Conservation (phyloP, 1,284 basidiomycete genomes). For the Ustilago vetiveriae region DNA sequence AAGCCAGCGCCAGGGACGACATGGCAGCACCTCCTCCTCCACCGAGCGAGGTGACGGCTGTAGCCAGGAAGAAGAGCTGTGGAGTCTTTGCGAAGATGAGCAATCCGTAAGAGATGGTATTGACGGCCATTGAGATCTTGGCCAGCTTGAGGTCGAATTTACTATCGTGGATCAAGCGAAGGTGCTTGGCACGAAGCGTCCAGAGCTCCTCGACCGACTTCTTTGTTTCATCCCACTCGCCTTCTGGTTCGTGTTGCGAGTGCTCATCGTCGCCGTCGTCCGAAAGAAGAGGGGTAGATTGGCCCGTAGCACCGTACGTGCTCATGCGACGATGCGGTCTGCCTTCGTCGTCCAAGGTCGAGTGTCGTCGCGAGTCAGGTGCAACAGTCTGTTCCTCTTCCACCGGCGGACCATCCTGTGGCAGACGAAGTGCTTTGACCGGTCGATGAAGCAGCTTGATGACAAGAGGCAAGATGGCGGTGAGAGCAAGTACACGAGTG, state of each 20-base stretch:
- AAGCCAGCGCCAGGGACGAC: conserved; percentile 60
- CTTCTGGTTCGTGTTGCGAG: conserved; percentile 8
- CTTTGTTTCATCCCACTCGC: conserved; percentile 40
- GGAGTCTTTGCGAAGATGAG: conserved; percentile 40
- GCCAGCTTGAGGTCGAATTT: conserved; percentile 59
- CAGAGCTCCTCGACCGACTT: conserved; percentile 59
- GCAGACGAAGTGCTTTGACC: conserved; percentile 42
- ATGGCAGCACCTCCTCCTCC: conserved; percentile 61
- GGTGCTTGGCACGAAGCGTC: conserved; percentile 58
- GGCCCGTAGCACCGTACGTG: conserved; percentile 23
- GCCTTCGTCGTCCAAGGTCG: conserved; percentile 43
- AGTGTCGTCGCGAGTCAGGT: conserved; percentile 29
- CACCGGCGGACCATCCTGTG: conserved; percentile 38
- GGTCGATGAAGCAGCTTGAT: conserved; percentile 59
- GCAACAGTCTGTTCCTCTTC: conserved; percentile 29
- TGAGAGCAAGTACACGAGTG: conserved; percentile 57
- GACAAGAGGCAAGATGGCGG: conserved; percentile 56
- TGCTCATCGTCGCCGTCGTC: conserved; percentile 4
- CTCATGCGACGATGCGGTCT: conserved; percentile 19
- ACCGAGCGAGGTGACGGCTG: conserved; percentile 50
- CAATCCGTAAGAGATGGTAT: conserved; percentile 30
- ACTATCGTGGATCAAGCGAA: conserved; percentile 64
- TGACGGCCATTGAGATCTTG: conserved; percentile 40
- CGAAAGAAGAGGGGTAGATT: background rate
- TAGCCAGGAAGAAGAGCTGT: conserved; percentile 35